These are phyloP conservation scores for Trichosporon coremiiforme DNA, from an alignment of 1,284 basidiomycete genomes.

Conservation along the genomic window DNA sequence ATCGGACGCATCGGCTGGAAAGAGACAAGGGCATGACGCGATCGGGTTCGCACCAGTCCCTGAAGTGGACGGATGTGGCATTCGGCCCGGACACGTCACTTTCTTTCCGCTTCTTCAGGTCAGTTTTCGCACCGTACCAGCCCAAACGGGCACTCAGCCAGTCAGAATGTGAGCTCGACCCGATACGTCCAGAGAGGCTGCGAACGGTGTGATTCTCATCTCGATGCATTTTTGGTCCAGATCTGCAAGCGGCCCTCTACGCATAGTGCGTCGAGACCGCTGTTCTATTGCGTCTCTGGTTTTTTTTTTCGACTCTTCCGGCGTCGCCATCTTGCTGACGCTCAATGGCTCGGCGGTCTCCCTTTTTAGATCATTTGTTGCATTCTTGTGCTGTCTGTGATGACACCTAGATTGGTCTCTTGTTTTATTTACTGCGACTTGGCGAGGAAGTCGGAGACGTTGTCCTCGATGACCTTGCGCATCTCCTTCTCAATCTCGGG, in stretches of 20 bases:
- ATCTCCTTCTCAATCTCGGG: conserved; percentile 89
- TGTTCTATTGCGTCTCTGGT: too few species aligned
- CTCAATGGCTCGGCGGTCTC: too few species aligned
- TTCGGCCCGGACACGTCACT: too few species aligned
- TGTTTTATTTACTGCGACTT: conserved; percentile 7
- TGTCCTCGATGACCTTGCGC: conserved; percentile 84
- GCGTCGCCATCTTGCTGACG: too few species aligned
- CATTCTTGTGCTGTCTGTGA: conserved; percentile 13
- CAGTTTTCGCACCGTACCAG: background rate
- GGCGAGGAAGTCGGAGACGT: conserved; percentile 73
- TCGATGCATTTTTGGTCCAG: background rate
- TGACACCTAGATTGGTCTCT: too few species aligned
- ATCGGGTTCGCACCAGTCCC: background rate
- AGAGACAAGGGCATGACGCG: background rate
- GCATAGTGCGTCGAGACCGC: too few species aligned
- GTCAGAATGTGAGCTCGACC: background rate
- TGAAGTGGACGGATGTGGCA: too few species aligned
- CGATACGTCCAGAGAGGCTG: too few species aligned
- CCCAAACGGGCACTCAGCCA: background rate
- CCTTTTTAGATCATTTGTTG: conserved; percentile 11
- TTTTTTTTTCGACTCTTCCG: too few species aligned
- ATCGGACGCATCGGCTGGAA: background rate
- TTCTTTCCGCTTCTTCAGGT: background rate
- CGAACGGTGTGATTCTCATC: too few species aligned
- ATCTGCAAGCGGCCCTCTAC: background rate